phyloP scores from a whole-genome alignment of 1,139 yeast species.

The Taphrina pruni region DNA sequence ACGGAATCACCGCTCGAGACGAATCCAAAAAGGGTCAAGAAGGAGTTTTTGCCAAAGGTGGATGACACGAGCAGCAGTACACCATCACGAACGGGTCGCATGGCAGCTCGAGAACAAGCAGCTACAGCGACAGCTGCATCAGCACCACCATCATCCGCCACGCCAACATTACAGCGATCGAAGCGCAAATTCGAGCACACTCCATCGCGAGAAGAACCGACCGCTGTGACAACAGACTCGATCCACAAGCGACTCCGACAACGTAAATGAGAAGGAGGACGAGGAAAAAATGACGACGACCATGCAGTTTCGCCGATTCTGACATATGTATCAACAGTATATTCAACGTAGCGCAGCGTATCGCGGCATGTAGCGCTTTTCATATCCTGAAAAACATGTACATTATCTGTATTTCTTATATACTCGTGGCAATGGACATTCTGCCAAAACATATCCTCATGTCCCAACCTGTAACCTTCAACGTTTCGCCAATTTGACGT shows the following conservation, averaged over 20 bases:
- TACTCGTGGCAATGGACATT: background rate
- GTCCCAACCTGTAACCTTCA: too few species aligned
- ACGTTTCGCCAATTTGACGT: too few species aligned
- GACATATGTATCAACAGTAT: background rate
- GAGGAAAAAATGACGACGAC: too few species aligned
- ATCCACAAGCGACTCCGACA: conserved; percentile 1
- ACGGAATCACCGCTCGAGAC: background rate
- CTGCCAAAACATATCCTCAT: too few species aligned
- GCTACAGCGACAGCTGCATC: background rate
- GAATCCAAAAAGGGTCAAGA: background rate
- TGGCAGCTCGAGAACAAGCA: conserved; percentile 13
- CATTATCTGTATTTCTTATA: background rate
- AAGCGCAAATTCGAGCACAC: conserved; percentile 2
- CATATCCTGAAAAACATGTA: background rate
- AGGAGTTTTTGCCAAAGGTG: background rate
- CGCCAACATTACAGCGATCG: background rate
- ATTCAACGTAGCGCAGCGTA: too few species aligned
- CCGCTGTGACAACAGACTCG: background rate
- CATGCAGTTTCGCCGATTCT: too few species aligned
- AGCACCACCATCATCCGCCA: too few species aligned
- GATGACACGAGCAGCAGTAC: background rate
- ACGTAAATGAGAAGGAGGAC: background rate
- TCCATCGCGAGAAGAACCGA: background rate
- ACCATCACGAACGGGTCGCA: conserved; percentile 1
- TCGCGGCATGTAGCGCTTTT: background rate